Percentiles rank a stretch among this genome's conserved stretches.
Conservation (phyloP, 768 basidiomycete genomes). For the Trametes gibbosa region DNA sequence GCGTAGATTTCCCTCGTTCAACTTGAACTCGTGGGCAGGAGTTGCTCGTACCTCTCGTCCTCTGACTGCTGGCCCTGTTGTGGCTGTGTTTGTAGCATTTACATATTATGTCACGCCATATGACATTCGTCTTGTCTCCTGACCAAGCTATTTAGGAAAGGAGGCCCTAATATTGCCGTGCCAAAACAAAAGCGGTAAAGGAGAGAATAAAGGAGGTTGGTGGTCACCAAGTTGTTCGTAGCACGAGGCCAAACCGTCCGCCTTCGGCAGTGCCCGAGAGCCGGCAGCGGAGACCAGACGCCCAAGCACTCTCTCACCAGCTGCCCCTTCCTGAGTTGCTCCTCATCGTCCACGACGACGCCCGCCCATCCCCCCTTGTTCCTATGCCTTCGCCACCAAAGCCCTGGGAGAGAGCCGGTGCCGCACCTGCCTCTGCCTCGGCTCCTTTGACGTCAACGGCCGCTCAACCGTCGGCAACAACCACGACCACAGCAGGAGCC, state of each 20-base stretch:
- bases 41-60: no score
- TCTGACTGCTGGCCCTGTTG: no score
- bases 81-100: no score
- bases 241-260: conserved; percentile 6
- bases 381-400: conserved; percentile 83
- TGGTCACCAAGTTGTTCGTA: neutral
- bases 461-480: conserved; percentile 21
- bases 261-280: conserved; percentile 1
- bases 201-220: no score
- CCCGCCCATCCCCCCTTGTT: neutral
- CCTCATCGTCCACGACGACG: conserved; percentile 18
- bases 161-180: no score
- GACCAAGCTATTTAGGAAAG: no score
- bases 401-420: conserved; percentile 76
- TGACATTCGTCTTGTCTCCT: no score
- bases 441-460: conserved; percentile 4
- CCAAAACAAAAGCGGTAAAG: no score
- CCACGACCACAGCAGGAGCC: conserved; percentile 14
- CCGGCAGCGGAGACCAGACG: neutral
- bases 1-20: neutral
- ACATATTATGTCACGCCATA: no score
- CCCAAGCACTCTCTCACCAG: neutral
- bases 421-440: conserved; percentile 29
- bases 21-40: no score
- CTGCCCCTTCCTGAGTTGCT: neutral